Evolutionary conservation across 495 filamentous ascomycete species (phyloP), one percentile per base, ranked within the genome.

Genomic region (Penicillium goetzii): DNA sequence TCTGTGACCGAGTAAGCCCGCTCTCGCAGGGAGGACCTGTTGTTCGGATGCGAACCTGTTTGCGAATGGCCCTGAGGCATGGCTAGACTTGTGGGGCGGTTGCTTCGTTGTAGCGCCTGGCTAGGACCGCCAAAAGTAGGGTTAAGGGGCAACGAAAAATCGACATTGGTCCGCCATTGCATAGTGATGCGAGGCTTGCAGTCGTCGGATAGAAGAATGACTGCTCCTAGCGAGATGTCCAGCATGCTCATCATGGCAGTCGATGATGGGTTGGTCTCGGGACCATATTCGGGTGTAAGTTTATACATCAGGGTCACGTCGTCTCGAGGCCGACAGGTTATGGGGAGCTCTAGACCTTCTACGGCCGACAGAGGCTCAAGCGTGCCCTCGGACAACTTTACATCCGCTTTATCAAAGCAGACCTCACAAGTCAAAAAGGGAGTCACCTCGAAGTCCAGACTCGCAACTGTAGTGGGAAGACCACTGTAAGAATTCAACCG

Each of bases 401-500:
- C 79, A n/a, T 85, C 74, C 51, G 92, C 87, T 53, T 85, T 84
- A 56, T 89, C 80, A 33, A 98, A 84, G 8, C 76, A 72, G 51
- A 93, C 85, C 70, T 90, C 86, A 66, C 86, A 91, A 40, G 86
- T 85, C 53, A 92, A 85, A 63, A 92, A 93, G 23, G 92, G 88
- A 0, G 92, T 94, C 58, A 96, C 89, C 74, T 97, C 93, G 55
- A 97, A 80, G 73, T 97, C 93, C 19, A 97, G 81, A 54, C 90
- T 89, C 23, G 93, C 93, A 50, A 96, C 84, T 0, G 94, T 82
- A 25, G 86, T 83, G n/a, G 87, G 81, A 60, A 84, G 86, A 15
- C 84, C 81, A 23, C 87, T 83, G 8, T 83, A 83, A 9, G 85
- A 84, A 62, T 88, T 90, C 28, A 89, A 80, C 60, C 88, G 85